Evolutionary conservation across 331 rosid species (phyloP).

Genomic region (Arachis monticola): DNA sequence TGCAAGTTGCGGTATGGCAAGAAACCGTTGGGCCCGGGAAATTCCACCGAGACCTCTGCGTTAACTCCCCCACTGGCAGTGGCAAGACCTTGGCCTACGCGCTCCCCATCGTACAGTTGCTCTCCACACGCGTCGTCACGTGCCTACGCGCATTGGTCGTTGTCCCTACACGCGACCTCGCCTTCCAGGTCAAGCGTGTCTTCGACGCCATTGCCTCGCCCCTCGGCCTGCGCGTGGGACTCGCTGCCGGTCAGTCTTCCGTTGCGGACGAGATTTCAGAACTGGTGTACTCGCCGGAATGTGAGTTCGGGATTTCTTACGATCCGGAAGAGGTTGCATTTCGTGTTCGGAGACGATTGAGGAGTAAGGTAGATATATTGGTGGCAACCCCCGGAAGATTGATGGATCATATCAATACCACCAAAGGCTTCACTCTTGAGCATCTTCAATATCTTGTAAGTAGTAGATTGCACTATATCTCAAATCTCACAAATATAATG

Average conservation of each 20-base stretch:
- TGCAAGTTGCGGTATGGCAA: conserved; percentile 88
- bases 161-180: conserved; percentile 92
- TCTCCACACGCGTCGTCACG: conserved; percentile 57
- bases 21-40: conserved; percentile 86
- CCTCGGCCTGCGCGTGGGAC: conserved; percentile 75
- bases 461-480: background rate
- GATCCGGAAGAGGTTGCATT: conserved; percentile 53
- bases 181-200: conserved; percentile 85
- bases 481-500: background rate
- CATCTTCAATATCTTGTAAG: conserved; percentile 93
- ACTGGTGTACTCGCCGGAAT: conserved; percentile 60
- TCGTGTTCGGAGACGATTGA: conserved; percentile 48
- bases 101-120: conserved; percentile 83
- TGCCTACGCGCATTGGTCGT: conserved; percentile 80
- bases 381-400: conserved; percentile 96
- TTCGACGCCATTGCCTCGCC: conserved; percentile 72
- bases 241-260: conserved; percentile 86
- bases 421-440: conserved; percentile 85
- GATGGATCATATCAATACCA: conserved; percentile 77
- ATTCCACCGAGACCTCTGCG: conserved; percentile 79
- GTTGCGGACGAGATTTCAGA: conserved; percentile 70
- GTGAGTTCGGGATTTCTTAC: conserved; percentile 60
- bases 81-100: conserved; percentile 95
- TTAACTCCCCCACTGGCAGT: conserved; percentile 94
- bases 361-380: conserved; percentile 80